Evolutionary conservation across 2,329 filamentous ascomycete species (phyloP).

Genomic region (Aspergillus nomiae): DNA sequence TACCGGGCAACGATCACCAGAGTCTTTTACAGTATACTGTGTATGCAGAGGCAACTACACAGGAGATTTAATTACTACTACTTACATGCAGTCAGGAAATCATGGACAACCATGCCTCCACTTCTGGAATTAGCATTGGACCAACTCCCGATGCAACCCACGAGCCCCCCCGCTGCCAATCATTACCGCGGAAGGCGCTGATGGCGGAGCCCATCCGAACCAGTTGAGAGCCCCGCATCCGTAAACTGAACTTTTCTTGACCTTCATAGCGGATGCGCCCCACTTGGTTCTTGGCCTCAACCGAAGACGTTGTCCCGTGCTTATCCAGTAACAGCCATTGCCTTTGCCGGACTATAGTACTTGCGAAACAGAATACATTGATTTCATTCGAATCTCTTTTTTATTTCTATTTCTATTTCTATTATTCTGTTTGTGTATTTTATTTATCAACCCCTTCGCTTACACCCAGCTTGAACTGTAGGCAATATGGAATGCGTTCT

Average conservation of each 20-base stretch:
- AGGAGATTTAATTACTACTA: too few relatives aligned
- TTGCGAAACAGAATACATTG: not conserved
- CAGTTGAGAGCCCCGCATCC: not conserved
- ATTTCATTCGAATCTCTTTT: not conserved
- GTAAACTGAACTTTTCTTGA: not conserved
- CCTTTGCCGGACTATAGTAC: not conserved
- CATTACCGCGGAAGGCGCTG: too few relatives aligned
- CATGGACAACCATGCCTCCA: too few relatives aligned
- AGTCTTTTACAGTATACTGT: too few relatives aligned
- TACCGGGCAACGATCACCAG: not conserved
- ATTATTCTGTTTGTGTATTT: not conserved
- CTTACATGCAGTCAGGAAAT: too few relatives aligned
- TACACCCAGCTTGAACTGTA: not conserved
- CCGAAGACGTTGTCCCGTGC: not conserved
- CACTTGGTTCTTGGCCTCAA: not conserved
- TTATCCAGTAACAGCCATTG: not conserved
- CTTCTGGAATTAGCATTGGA: not conserved
- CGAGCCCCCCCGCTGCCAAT: not conserved
- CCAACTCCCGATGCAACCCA: not conserved
- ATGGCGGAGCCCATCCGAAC: not conserved
- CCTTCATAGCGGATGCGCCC: not conserved
- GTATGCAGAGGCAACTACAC: too few relatives aligned
- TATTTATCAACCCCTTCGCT: too few relatives aligned
- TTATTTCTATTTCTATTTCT: not conserved
- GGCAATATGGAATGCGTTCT: not conserved